Evolutionary conservation across 2,329 filamentous ascomycete species (phyloP).

Genomic region (Neurospora crassa): DNA sequence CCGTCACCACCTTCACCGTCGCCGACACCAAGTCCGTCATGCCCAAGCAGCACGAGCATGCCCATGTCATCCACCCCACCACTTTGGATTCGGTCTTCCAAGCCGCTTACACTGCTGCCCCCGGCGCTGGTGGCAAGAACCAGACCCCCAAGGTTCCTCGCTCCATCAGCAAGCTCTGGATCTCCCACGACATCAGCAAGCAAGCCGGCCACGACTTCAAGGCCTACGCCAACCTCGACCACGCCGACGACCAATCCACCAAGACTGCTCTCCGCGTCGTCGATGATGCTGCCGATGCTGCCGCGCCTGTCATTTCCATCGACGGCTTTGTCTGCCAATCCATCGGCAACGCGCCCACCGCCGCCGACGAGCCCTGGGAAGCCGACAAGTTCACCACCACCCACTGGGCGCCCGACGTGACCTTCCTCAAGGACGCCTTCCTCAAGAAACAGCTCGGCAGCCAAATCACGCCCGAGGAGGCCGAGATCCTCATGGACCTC

Average conservation of each 20-base stretch:
- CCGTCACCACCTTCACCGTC: constrained; percentile 13
- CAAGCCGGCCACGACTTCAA: constrained; percentile 11
- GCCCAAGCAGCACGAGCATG: constrained; percentile 14
- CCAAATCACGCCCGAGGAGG: constrained; percentile 11
- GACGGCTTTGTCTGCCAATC: constrained; percentile 14
- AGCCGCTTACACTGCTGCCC: constrained; percentile 13
- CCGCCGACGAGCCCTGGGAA: constrained; percentile 1
- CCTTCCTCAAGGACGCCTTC: constrained; percentile 10
- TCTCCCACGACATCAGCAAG: constrained; percentile 24
- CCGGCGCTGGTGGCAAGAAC: constrained; percentile 7
- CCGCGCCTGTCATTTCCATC: constrained; percentile 10
- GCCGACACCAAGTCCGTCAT: constrained; percentile 13
- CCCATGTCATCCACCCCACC: constrained; percentile 17
- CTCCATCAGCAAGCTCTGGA: constrained; percentile 29
- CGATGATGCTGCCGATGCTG: neutral
- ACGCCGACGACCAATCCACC: constrained; percentile 12
- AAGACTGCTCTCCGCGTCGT: constrained; percentile 11
- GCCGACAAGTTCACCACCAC: constrained; percentile 12
- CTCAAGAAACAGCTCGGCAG: constrained; percentile 13
- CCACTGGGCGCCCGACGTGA: constrained; percentile 15
- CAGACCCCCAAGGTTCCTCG: constrained; percentile 26
- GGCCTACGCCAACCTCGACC: constrained; percentile 10
- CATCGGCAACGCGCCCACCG: constrained; percentile 9
- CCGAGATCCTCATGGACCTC: constrained; percentile 12
- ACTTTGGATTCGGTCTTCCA: constrained; percentile 18